Conservation (phyloP, 192 early-diverging fungal species). For the Rhizophagus clarus region DNA sequence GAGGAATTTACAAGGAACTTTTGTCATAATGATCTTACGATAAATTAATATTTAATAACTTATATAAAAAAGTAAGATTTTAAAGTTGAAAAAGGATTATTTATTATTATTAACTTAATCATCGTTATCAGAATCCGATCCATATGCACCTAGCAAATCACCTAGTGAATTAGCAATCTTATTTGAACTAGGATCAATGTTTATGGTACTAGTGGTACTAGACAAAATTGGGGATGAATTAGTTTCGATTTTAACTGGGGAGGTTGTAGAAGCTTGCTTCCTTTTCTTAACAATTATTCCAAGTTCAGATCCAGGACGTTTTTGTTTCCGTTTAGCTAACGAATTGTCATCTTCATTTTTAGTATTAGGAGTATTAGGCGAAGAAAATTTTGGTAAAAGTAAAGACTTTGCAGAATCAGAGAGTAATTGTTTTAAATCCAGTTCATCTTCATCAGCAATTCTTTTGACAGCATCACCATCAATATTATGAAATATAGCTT, state of each 20-base stretch:
- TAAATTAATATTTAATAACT: too few relatives aligned
- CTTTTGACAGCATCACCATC: conserved; percentile 71
- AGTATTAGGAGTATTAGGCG: too few relatives aligned
- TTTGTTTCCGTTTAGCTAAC: background rate
- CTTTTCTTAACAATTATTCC: background rate
- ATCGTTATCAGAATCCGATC: background rate
- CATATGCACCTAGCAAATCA: background rate
- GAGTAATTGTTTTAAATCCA: conserved; percentile 38
- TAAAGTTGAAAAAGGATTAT: too few relatives aligned
- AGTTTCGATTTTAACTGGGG: background rate
- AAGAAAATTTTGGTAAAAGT: background rate
- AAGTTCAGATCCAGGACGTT: background rate
- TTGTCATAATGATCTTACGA: too few relatives aligned
- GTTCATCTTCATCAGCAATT: conserved; percentile 48
- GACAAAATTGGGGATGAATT: too few relatives aligned
- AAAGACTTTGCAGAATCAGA: conserved; percentile 22
- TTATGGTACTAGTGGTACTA: too few relatives aligned
- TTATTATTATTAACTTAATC: background rate
- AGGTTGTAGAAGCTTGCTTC: background rate
- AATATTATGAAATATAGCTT: conserved; percentile 59
- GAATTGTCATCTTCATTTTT: background rate
- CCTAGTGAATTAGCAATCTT: background rate
- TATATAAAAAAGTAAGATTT: too few relatives aligned
- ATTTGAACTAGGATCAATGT: too few relatives aligned
- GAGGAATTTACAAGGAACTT: too few relatives aligned